Evolutionary conservation across 2,329 filamentous ascomycete species (phyloP).

Genomic region (Cladosporium sp.): DNA sequence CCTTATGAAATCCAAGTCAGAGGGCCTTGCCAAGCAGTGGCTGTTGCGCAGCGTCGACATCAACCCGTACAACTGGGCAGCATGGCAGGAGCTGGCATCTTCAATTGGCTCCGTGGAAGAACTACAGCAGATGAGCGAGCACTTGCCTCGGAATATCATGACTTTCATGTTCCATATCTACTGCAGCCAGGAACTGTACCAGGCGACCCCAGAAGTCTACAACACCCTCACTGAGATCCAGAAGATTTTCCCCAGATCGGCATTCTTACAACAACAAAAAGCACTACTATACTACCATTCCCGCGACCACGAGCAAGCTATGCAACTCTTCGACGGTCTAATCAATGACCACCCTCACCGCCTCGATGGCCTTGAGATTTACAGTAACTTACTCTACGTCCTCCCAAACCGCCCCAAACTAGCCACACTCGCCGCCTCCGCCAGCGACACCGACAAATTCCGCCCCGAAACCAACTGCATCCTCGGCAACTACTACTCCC

Average conservation of each 20-base stretch:
- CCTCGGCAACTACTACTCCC: slow-evolving; percentile 93
- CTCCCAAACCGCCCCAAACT: slow-evolving; percentile 82
- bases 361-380: slow-evolving; percentile 88
- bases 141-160: slow-evolving; percentile 84
- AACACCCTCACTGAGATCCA: slow-evolving; percentile 72
- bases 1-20: slow-evolving; percentile 84
- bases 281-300: slow-evolving; percentile 86
- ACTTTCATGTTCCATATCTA: slow-evolving; percentile 91
- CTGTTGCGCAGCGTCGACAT: slow-evolving; percentile 82
- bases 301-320: slow-evolving; percentile 65
- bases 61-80: slow-evolving; percentile 95
- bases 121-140: slow-evolving; percentile 50
- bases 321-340: slow-evolving; percentile 44
- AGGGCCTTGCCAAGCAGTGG: slow-evolving; percentile 76
- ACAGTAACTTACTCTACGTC: slow-evolving; percentile 96
- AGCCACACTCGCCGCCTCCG: slow-evolving; percentile 86
- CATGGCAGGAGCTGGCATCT: slow-evolving; percentile 86
- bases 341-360: slow-evolving; percentile 63
- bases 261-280: slow-evolving; percentile 85
- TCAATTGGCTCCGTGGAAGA: slow-evolving; percentile 77
- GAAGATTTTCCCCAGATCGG: slow-evolving; percentile 77
- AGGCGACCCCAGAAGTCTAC: slow-evolving; percentile 71
- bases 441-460: slow-evolving; percentile 89
- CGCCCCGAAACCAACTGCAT: slow-evolving; percentile 95
- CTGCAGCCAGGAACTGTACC: slow-evolving; percentile 86